Evolutionary conservation across 768 basidiomycete species (phyloP), one percentile per base, ranked within the genome.

Genomic region (Leccinum longicurvipes): DNA sequence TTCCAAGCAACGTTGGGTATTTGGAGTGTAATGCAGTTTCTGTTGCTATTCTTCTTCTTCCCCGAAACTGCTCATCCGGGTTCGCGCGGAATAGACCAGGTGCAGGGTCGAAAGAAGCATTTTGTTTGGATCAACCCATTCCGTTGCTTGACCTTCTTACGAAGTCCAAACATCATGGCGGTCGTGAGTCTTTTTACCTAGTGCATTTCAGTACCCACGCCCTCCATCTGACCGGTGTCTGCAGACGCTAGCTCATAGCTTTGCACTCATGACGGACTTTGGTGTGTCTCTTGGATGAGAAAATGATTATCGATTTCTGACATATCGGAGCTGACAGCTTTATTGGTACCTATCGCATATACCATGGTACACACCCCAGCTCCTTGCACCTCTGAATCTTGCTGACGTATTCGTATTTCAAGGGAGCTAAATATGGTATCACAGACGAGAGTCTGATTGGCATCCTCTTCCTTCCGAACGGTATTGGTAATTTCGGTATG

Each of bases 31-130:
- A 14, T 76, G 1, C 71, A 74, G 2, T 73, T 81, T 32, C 7
- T 77, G 6, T 57, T 72, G 6, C 73, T 87, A 29, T 48, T 65
- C 1, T 41, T 78, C 3, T 76, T 76, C 51, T 76, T 87, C n/a
- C 87, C 86, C 0, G 87, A 89, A 61, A 89, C 87, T 3, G 81
- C 79, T 49, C 83, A 85, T 60, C 86, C 87, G 1, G 79, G 82
- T 7, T 63, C 77, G 1, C 73, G 78, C 36, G 81, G 84, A 0
- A 72, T 85, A 2, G 84, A 85, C 51, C 81, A 81, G 56, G 54
- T 66, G 3, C 53, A 52, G 27, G 56, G 63, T 3, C 58, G 59
- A 2, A 61, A 55, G 4, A 69, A 55, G 42, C 54, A 57, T 39
- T 72, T 76, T 48, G 72, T 82, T 0, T 79, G 79, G 63, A 56